Evolutionary conservation across 192 early-diverging fungal species (phyloP), one percentile per base, ranked within the genome.

Genomic region (Hyaloraphidium curvatum): DNA sequence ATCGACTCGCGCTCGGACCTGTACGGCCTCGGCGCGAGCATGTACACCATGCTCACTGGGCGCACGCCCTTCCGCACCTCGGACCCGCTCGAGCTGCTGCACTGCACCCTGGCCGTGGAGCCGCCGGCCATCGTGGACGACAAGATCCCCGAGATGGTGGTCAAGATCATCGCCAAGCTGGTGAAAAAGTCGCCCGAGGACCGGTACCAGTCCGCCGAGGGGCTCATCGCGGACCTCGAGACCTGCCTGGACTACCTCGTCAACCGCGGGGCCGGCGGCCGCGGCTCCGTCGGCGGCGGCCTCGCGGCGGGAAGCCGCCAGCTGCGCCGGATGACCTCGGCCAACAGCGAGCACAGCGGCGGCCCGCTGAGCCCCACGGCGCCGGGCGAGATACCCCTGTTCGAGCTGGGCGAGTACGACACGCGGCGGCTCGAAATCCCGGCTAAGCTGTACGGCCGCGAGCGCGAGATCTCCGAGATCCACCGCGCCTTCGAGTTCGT

Each of bases 381-480:
- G n/a, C n/a, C n/a, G n/a, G 43, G 43, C 7, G 25, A 14, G 9
- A 48, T 48, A 14, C 43, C 43, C 23, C 17, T 22, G 9, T 48
- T 48, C 25, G 43, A 48, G 19, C 19, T 48, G 43, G 43, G 43
- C 43, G 43, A 48, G 43, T 48, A 48, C 43, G 43, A 48, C 19
- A 9, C 25, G 11, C 43, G 43, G 25, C 17, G 17, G 14, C 43
- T 48, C 19, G 43, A 48, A 19, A 48, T 48, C 19, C 43, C 43
- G 14, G 14, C 43, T 7, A 48, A 48, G 43, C 43, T 48, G 7
- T 48, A 48, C 19, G 43, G 43, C 43, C 43, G 43, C 7, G 43
- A 48, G 25, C 11, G 25, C 23, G 43, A 48, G 23, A 48, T 48
- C 19, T 25, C 14, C 7, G 43, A 48, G 25, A 48, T 48, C 19